phyloP scores from a whole-genome alignment of 2,329 filamentous ascomycete genomes.

The Colletotrichum cordylinicola region DNA sequence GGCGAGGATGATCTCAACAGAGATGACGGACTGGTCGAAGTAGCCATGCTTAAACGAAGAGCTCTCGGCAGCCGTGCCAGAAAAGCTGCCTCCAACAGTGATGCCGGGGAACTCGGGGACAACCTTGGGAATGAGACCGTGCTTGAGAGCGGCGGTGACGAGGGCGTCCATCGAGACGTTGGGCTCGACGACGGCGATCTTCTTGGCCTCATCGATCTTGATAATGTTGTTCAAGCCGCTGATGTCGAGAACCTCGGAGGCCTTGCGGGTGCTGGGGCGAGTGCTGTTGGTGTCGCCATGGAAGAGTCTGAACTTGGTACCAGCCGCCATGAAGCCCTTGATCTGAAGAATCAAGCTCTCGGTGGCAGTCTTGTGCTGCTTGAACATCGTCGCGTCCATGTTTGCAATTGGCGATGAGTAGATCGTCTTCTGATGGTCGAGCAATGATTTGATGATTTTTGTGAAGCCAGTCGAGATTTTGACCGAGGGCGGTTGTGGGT shows the following conservation, averaged over 20 bases:
- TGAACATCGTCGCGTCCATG: neutral
- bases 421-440: neutral
- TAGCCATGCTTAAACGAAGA: conserved; percentile 70
- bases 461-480: neutral
- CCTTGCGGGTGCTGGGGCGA: conserved; percentile 52
- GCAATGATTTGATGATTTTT: neutral
- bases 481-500: neutral
- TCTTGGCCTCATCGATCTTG: conserved; percentile 54
- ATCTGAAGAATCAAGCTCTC: conserved; percentile 45
- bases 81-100: conserved; percentile 71
- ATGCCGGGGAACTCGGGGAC: conserved; percentile 78
- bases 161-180: conserved; percentile 74
- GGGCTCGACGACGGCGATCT: conserved; percentile 68
- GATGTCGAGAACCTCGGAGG: conserved; percentile 68
- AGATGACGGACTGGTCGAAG: conserved; percentile 68
- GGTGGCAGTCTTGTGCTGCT: conserved; percentile 36
- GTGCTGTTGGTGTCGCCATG: conserved; percentile 82
- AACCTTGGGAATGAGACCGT: conserved; percentile 65
- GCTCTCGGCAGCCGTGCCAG: conserved; percentile 71
- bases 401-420: neutral
- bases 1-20: conserved; percentile 67
- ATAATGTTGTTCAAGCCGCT: conserved; percentile 69
- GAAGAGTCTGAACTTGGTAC: conserved; percentile 70
- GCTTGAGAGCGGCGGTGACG: conserved; percentile 59
- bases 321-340: conserved; percentile 44